Evolutionary conservation across 2,329 filamentous ascomycete genomes (phyloP).

Genomic region (Colletotrichum eremochloae): DNA sequence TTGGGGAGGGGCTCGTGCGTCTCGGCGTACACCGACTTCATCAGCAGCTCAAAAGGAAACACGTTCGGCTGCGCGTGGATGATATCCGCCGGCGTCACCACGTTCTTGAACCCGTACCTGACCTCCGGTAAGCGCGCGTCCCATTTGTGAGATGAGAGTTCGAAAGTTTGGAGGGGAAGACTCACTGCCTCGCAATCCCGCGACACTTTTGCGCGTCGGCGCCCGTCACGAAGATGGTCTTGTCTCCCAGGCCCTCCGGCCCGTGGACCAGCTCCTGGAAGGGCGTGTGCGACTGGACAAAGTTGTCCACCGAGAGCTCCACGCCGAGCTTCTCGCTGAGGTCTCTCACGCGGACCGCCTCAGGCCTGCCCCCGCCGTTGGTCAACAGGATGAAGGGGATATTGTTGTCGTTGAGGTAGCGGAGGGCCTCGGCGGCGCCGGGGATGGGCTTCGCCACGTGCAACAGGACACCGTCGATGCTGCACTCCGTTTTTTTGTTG

Average conservation of each 20-base stretch:
- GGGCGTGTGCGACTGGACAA: constrained; percentile 93
- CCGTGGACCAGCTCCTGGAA: constrained; percentile 79
- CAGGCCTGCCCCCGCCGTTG: constrained; percentile 91
- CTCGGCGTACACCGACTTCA: constrained; percentile 70
- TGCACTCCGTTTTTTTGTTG: constrained; percentile 43
- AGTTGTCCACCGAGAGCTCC: constrained; percentile 64
- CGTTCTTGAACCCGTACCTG: constrained; percentile 80
- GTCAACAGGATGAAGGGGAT: constrained; percentile 96
- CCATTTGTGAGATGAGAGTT: neutral
- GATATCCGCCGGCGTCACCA: constrained; percentile 89
- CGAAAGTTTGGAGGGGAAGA: constrained; percentile 42
- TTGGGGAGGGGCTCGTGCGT: constrained; percentile 70
- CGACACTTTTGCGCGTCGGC: constrained; percentile 77
- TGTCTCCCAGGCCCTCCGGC: constrained; percentile 66
- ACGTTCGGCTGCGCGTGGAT: constrained; percentile 79
- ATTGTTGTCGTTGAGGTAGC: constrained; percentile 77
- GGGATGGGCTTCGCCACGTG: constrained; percentile 84
- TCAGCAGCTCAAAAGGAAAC: constrained; percentile 84
- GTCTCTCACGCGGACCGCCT: constrained; percentile 56
- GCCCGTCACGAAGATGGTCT: constrained; percentile 81
- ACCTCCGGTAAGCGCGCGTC: constrained; percentile 5
- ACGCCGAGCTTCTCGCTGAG: constrained; percentile 59
- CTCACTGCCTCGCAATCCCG: constrained; percentile 76
- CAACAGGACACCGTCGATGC: constrained; percentile 94
- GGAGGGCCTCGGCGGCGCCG: constrained; percentile 80